Conservation (phyloP, 768 basidiomycete genomes). For the Dacryopinax spathularia region DNA sequence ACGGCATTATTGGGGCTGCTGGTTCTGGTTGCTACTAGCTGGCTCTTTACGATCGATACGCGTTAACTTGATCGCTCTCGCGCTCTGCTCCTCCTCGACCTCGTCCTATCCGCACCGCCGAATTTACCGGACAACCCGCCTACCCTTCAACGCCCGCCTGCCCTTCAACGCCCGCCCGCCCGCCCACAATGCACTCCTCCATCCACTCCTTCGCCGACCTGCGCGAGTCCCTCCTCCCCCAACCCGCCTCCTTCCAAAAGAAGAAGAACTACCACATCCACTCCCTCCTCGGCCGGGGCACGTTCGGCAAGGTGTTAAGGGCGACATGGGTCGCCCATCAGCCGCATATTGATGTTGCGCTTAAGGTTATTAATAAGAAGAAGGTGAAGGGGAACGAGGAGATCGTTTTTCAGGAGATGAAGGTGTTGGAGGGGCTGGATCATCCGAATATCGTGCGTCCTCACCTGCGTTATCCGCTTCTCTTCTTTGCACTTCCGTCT, state of each 20-base stretch:
- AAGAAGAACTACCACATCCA: constrained; percentile 70
- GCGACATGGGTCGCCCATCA: constrained; percentile 29
- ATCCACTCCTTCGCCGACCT: constrained; percentile 16
- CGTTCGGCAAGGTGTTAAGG: constrained; percentile 85
- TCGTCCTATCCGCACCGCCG: no score
- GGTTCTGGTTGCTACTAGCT: no score
- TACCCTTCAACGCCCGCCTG: not conserved
- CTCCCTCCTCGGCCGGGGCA: constrained; percentile 61
- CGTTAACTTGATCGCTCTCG: no score
- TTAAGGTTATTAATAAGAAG: constrained; percentile 90
- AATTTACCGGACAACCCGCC: no score
- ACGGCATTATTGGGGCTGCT: no score
- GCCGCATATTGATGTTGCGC: constrained; percentile 56
- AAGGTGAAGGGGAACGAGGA: constrained; percentile 84
- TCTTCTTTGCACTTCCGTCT: not conserved
- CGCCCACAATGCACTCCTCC: not conserved
- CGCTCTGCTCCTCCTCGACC: no score
- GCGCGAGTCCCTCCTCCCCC: constrained; percentile 39
- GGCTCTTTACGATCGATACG: no score
- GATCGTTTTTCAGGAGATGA: constrained; percentile 85
- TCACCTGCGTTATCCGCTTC: constrained; percentile 9
- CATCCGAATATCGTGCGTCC: constrained; percentile 76
- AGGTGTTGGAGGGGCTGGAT: constrained; percentile 74
- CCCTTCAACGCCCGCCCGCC: not conserved
- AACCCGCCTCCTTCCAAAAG: constrained; percentile 74